Evolutionary conservation across 202 grass and related monocot species (phyloP).

Genomic region (Dendrocalamus latiflorus): DNA sequence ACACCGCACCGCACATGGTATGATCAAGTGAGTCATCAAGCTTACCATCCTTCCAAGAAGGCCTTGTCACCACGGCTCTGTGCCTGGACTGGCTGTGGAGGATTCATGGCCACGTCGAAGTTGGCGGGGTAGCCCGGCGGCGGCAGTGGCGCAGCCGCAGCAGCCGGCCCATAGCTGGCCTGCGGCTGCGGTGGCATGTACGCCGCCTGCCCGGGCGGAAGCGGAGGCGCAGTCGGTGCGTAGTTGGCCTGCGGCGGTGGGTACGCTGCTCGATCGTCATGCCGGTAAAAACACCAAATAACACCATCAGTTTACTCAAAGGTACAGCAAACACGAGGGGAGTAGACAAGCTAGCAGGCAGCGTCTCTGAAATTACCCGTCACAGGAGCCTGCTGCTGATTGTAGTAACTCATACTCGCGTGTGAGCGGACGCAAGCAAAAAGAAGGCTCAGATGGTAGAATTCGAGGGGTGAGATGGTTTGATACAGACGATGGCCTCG

Average conservation of each 20-base stretch:
- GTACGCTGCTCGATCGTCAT: slow-evolving; percentile 34
- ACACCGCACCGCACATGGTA: too few relatives aligned
- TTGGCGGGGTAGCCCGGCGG: background rate
- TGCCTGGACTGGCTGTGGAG: slow-evolving; percentile 20
- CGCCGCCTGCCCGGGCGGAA: too few relatives aligned
- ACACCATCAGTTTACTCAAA: background rate
- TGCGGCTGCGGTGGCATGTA: too few relatives aligned
- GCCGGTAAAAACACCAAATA: background rate
- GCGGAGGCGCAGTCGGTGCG: background rate
- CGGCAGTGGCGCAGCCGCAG: too few relatives aligned
- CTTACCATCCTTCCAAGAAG: background rate
- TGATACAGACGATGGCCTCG: background rate
- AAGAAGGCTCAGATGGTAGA: too few relatives aligned
- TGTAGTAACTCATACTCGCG: slow-evolving; percentile 42
- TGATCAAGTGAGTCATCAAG: too few relatives aligned
- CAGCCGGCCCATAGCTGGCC: too few relatives aligned
- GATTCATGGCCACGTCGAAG: slow-evolving; percentile 32
- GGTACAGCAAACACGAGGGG: background rate
- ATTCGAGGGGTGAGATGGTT: too few relatives aligned
- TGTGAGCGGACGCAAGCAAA: too few relatives aligned
- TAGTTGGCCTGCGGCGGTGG: slow-evolving; percentile 17
- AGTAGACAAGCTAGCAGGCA: background rate
- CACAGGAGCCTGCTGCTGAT: slow-evolving; percentile 36
- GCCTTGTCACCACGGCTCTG: slow-evolving; percentile 45
- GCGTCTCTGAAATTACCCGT: too few relatives aligned